Evolutionary conservation across 371 early-diverging fungal species (phyloP).

Genomic region (Globomyces sp.): DNA sequence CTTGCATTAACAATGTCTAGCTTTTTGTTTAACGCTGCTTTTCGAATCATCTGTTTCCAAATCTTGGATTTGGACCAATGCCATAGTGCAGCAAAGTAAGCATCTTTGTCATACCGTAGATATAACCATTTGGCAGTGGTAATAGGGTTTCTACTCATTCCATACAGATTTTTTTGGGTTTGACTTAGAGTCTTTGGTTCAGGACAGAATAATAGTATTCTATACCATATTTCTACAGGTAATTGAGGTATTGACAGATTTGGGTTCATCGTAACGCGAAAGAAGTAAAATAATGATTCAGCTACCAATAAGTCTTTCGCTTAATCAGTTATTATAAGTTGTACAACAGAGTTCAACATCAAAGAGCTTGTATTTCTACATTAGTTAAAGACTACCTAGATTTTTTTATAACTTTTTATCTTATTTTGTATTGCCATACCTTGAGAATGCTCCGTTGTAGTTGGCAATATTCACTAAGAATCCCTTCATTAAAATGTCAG

Average conservation of each 20-base stretch:
- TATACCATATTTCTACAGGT: slow-evolving; percentile 14
- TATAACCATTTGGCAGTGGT: not conserved
- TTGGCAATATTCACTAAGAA: too few species aligned
- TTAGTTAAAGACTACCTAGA: too few species aligned
- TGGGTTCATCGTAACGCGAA: not conserved
- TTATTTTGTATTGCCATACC: too few species aligned
- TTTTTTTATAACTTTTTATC: too few species aligned
- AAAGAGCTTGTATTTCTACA: too few species aligned
- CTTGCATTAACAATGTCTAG: not conserved
- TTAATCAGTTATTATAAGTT: too few species aligned
- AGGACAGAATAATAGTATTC: not conserved
- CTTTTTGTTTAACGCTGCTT: not conserved
- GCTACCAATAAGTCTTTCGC: not conserved
- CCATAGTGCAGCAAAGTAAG: slow-evolving; percentile 10
- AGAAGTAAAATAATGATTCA: not conserved
- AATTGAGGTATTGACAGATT: not conserved
- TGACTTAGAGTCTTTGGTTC: not conserved
- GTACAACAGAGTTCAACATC: too few species aligned
- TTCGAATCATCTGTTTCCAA: slow-evolving; percentile 4
- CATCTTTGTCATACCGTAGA: slow-evolving; percentile 1
- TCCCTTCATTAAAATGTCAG: not conserved
- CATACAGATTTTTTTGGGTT: slow-evolving; percentile 10
- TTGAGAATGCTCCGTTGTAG: too few species aligned
- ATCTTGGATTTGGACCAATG: not conserved
- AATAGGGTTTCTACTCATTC: not conserved